Conservation (phyloP, 139 green algal species). For the Chlorella sp. region DNA sequence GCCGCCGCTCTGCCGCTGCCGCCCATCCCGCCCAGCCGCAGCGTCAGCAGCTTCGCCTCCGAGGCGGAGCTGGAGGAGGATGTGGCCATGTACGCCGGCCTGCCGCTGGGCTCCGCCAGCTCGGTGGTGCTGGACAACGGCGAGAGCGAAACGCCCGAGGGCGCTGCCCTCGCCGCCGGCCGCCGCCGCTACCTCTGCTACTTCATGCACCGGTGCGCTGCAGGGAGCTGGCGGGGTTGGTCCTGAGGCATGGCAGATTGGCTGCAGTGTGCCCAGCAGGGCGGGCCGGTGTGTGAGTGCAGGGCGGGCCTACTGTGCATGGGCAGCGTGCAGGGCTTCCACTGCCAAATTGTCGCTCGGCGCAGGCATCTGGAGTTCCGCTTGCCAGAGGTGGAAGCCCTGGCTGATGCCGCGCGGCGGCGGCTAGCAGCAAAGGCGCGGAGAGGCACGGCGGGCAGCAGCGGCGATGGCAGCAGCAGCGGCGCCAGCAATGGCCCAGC, state of each 20-base stretch:
- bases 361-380: conserved; percentile 70
- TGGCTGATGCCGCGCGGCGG: conserved; percentile 43
- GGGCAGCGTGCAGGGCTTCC: too few relatives aligned
- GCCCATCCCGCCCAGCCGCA: background rate
- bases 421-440: conserved; percentile 3
- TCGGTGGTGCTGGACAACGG: background rate
- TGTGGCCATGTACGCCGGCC: background rate
- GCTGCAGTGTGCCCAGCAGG: too few relatives aligned
- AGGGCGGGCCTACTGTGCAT: too few relatives aligned
- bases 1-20: background rate
- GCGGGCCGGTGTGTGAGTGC: too few relatives aligned
- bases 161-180: background rate
- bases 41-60: background rate
- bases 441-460: background rate
- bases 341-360: too few relatives aligned
- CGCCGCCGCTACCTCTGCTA: conserved; percentile 53
- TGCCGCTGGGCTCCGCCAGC: background rate
- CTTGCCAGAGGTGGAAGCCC: conserved; percentile 68
- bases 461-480: background rate
- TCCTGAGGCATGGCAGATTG: too few relatives aligned
- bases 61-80: background rate
- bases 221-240: too few relatives aligned
- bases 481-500: background rate
- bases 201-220: conserved; percentile 65
- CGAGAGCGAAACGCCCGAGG: background rate